A percentile compares a stretch with the other conserved stretches of the same genome.
Conservation (phyloP, 805 yeast species). For the Candida palmyrensis region DNA sequence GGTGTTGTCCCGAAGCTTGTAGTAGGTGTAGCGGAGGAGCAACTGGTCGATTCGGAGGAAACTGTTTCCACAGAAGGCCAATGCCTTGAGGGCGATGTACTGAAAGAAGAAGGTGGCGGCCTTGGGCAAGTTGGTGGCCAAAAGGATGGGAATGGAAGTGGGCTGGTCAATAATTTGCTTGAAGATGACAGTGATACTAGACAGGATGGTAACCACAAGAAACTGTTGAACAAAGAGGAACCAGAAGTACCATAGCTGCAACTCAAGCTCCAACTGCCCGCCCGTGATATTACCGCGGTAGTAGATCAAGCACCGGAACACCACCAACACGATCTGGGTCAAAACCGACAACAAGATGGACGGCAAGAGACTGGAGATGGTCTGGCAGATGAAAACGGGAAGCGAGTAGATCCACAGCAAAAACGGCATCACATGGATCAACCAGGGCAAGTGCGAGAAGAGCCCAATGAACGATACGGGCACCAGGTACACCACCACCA, state of each 20-base stretch:
- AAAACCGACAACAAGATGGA: constrained; percentile 59
- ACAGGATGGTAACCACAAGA: constrained; percentile 77
- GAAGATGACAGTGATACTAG: constrained; percentile 63
- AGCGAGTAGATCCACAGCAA: constrained; percentile 48
- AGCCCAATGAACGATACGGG: constrained; percentile 82
- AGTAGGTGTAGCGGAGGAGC: constrained; percentile 28
- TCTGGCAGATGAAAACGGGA: constrained; percentile 49
- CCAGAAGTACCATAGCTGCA: constrained; percentile 73
- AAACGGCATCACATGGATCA: constrained; percentile 58
- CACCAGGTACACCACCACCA: constrained; percentile 63
- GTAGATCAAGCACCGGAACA: constrained; percentile 50
- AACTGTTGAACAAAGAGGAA: constrained; percentile 81
- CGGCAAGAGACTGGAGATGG: constrained; percentile 62
- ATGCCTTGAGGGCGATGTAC: constrained; percentile 67
- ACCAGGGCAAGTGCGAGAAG: constrained; percentile 65
- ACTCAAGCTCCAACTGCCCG: constrained; percentile 58
- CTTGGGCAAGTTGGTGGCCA: constrained; percentile 78
- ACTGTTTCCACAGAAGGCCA: constrained; percentile 70
- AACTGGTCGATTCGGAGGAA: constrained; percentile 57
- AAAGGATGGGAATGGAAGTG: constrained; percentile 59
- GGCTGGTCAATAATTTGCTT: constrained; percentile 65
- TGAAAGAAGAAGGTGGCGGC: constrained; percentile 84
- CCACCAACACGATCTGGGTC: constrained; percentile 55
- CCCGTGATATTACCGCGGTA: constrained; percentile 59
- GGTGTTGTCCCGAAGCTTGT: constrained; percentile 43